Base-by-base conservation (phyloP, 331 rosid species). In the Malus hybrid region DNA sequence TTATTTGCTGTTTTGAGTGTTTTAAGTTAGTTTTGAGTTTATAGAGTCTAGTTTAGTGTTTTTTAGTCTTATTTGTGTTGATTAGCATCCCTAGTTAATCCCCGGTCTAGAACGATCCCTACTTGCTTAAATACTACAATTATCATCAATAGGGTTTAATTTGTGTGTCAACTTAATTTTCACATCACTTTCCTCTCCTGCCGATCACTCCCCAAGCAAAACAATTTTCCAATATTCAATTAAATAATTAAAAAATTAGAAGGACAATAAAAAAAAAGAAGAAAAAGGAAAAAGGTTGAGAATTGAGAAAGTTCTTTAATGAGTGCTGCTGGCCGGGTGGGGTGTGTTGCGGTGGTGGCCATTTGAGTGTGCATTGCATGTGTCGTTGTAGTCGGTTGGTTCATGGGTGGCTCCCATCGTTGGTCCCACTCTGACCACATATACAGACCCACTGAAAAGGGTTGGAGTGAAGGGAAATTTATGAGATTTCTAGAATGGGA, bases 181-280 rank as follows among this genome's bases (percentile, higher is more conserved):
- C n/a, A n/a, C n/a, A n/a, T n/a, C n/a, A n/a, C n/a, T n/a, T n/a
- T 36, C 42, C 11, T 36, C 1, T 36, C 70, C 83, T 81, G 79
- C 80, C 81, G 74, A 84, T 86, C 88, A 72, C 88, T 86, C 88
- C 84, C 65, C 31, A 31, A 70, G 73, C 54, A 56, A 31, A 67
- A 42, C 12, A 3, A 19, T 29, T 33, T 4, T 15, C 42, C 20
- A 5, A 6, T 22, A 6, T 6, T 18, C 4, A 5, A 24, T 9
- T 14, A 6, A 2, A 29, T 3, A 7, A 69, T 33, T 0, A 19
- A 7, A 39, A 15, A 10, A 6, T 4, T 16, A 7, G 16, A 48
- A 18, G 22, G 28, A 29, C 0, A 36, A 13, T 2, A 33, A 7
- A 4, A 4, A 62, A 22, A 39, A 69, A 29, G 0, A n/a, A 7